Evolutionary conservation across 1,139 yeast species (phyloP).

Genomic region (Geotrichum australiense): DNA sequence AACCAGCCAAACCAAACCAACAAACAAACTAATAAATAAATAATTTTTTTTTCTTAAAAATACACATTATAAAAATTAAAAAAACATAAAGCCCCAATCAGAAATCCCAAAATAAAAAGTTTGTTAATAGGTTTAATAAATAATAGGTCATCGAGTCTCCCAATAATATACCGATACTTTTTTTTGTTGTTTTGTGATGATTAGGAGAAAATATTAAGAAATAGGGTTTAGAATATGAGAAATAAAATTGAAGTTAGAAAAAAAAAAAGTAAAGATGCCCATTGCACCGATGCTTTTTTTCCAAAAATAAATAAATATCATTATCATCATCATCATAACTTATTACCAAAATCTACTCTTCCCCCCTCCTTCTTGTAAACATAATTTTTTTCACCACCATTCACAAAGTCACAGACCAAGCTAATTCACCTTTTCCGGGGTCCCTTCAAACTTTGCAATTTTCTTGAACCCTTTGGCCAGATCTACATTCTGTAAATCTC

Average conservation of each 20-base stretch:
- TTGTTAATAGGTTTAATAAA: too few relatives aligned
- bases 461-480: slow-evolving; percentile 28
- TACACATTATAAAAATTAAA: slow-evolving; percentile 6
- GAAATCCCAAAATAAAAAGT: not conserved
- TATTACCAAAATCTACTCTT: not conserved
- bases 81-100: slow-evolving; percentile 1
- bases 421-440: slow-evolving; percentile 21
- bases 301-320: not conserved
- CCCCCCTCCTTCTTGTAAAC: too few relatives aligned
- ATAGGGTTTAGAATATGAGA: too few relatives aligned
- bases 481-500: slow-evolving; percentile 44
- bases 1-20: not conserved
- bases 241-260: too few relatives aligned
- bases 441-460: slow-evolving; percentile 17
- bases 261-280: too few relatives aligned
- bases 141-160: too few relatives aligned
- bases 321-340: not conserved
- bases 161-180: too few relatives aligned
- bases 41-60: not conserved
- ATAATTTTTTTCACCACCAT: too few relatives aligned
- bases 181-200: too few relatives aligned
- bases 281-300: too few relatives aligned
- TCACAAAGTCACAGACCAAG: too few relatives aligned
- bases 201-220: too few relatives aligned
- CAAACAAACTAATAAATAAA: slow-evolving; percentile 5